Evolutionary conservation across 2,329 filamentous ascomycete species (phyloP), one percentile per base, ranked within the genome.

Genomic region (Diplodia sapinea): DNA sequence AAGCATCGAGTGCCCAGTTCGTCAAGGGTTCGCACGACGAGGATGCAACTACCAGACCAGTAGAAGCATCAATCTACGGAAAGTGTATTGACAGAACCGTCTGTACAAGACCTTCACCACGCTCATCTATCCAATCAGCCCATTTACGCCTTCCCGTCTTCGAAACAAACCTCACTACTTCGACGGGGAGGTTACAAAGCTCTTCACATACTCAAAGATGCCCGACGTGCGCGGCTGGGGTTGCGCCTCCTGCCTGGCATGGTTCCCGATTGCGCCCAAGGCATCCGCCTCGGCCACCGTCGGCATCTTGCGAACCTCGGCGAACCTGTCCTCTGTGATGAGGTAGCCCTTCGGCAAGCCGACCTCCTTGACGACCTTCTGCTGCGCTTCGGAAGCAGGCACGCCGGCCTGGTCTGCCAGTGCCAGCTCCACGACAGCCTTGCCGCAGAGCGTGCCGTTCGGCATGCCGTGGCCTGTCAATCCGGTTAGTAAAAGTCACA

Each of bases 391-490:
- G 2, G 38, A 47, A 31, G 76, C 29, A 11, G 78, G 78, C 5
- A 77, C 75, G n/a, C 77, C 78, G 0, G 74, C 76, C 13, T 73
- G 73, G 26, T 75, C 75, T 1, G 80, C 81, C 67, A 84, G 72
- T 65, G 91, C 86, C 82, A 90, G 85, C 56, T 85, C 79, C 11
- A 87, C 89, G 13, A 87, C 85, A 1, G 87, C 87, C 68, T 88
- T 86, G 1, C 85, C 91, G 71, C 86, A 88, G 50, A 92, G 79
- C 70, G 88, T 88, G 17, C 89, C 87, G 72, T 89, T 88, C 23
- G 91, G 90, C 90, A 93, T 93, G 0, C 91, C 91, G 76, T 94
- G 91, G 0, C 82, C 65, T 67, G 61, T 31, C 26, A 38, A 47
- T 20, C 1, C 36, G n/a, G 17, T 33, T 0, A 43, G 38, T 56